These are phyloP conservation scores for Babesia microti DNA, from an alignment of 169 alveolate genomes.

Conservation along the genomic window DNA sequence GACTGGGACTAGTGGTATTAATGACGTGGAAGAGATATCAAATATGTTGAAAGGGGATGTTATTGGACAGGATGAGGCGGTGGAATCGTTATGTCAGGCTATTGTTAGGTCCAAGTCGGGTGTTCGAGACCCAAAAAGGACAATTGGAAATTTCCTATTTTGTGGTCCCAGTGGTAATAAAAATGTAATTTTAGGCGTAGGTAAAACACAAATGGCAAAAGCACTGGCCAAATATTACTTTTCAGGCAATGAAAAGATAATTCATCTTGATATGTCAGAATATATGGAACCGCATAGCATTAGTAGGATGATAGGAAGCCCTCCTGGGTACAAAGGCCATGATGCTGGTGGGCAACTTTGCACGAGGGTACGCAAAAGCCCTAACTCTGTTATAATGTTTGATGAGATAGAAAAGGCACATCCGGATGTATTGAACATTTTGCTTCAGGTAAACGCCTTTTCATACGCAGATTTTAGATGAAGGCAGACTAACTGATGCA, in stretches of 20 bases:
- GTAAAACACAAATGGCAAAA: constrained; percentile 77
- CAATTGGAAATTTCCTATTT: constrained; percentile 74
- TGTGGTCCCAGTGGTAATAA: constrained; percentile 80
- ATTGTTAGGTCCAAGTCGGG: constrained; percentile 64
- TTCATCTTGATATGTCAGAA: constrained; percentile 80
- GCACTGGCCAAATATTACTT: constrained; percentile 73
- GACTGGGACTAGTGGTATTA: constrained; percentile 40
- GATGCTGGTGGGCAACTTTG: constrained; percentile 81
- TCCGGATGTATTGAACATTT: constrained; percentile 62
- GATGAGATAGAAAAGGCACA: constrained; percentile 83
- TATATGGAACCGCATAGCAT: constrained; percentile 78
- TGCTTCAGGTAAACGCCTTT: constrained; percentile 59
- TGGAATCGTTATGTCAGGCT: constrained; percentile 49
- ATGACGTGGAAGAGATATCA: constrained; percentile 25
- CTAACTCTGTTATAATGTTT: constrained; percentile 70
- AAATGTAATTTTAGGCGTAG: too few relatives aligned
- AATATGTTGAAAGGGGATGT: constrained; percentile 50
- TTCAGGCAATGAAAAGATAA: constrained; percentile 44
- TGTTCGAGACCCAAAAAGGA: constrained; percentile 69
- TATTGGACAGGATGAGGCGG: constrained; percentile 59
- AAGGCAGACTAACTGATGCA: constrained; percentile 72
- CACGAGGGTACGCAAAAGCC: constrained; percentile 61
- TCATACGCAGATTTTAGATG: constrained; percentile 60
- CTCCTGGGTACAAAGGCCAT: constrained; percentile 83
- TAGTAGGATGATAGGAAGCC: constrained; percentile 75